A percentile compares a stretch with the other conserved stretches of the same genome.
Conservation (phyloP, 23 red algal species). For the Gracilaria domingensis region DNA sequence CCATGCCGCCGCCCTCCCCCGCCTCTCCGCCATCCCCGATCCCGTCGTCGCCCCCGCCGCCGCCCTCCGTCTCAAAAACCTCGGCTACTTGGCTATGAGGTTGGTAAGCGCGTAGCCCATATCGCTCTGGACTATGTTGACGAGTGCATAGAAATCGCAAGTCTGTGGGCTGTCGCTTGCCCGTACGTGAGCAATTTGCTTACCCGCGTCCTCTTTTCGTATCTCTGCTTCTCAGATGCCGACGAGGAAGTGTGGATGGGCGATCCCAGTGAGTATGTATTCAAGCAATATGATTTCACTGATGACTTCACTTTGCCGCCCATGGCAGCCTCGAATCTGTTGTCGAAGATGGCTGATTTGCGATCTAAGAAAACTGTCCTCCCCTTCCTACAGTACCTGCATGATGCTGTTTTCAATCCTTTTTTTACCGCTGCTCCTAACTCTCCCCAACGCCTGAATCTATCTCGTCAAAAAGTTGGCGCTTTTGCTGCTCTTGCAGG, state of each 20-base stretch:
- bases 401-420: conserved; percentile 61
- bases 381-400: conserved; percentile 67
- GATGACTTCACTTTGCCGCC: conserved; percentile 88
- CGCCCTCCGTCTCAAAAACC: conserved; percentile 80
- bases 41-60: no score
- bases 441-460: conserved; percentile 24
- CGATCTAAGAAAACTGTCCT: conserved; percentile 74
- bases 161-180: conserved; percentile 57
- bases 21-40: conserved; percentile 37
- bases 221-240: conserved; percentile 79
- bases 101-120: conserved; percentile 71
- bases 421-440: conserved; percentile 53
- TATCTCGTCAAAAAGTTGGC: conserved; percentile 80
- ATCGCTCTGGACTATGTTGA: conserved; percentile 81
- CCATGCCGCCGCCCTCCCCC: conserved; percentile 56
- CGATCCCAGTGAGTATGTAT: conserved; percentile 87
- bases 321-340: conserved; percentile 74
- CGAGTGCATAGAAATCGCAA: conserved; percentile 58
- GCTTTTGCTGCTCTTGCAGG: conserved; percentile 69
- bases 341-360: conserved; percentile 69
- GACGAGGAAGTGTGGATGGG: conserved; percentile 80
- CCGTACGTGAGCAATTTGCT: conserved; percentile 66
- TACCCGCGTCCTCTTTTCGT: conserved; percentile 71
- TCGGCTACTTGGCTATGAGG: conserved; percentile 33
- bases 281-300: conserved; percentile 73